phyloP scores from a whole-genome alignment of 164 flowering plant species.

The Macadamia integrifolia region DNA sequence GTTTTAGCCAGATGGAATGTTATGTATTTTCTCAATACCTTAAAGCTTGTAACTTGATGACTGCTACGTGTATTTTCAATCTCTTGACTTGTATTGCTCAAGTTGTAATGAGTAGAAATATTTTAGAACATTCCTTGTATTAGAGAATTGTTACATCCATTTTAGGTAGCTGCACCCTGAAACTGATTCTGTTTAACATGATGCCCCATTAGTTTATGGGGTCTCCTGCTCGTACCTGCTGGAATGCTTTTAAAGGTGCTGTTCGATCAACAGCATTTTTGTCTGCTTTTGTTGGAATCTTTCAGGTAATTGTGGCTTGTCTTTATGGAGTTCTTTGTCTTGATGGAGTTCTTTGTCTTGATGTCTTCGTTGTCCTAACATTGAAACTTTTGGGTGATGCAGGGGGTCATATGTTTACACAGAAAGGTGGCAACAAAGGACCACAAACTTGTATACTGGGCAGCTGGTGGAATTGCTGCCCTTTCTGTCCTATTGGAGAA shows the following conservation, averaged over 20 bases:
- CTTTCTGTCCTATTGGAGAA: constrained; percentile 90
- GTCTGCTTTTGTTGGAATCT: constrained; percentile 91
- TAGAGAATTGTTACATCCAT: no score
- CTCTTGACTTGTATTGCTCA: no score
- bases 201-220: constrained; percentile 62
- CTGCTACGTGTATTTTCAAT: no score
- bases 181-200: background rate
- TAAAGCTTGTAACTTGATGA: no score
- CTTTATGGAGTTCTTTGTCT: background rate
- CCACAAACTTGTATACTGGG: constrained; percentile 92
- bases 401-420: constrained; percentile 90
- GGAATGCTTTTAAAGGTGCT: constrained; percentile 77
- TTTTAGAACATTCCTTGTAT: no score
- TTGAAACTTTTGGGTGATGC: constrained; percentile 16
- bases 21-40: no score
- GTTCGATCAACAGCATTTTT: constrained; percentile 87
- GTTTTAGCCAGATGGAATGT: no score
- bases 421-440: constrained; percentile 81
- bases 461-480: constrained; percentile 80
- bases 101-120: no score
- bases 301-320: constrained; percentile 59
- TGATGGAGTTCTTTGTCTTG: constrained; percentile 1
- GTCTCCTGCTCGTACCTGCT: constrained; percentile 66
- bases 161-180: no score
- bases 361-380: background rate